Base-by-base conservation (phyloP, 2,329 filamentous ascomycete species). In the Aspergillus texensis region DNA sequence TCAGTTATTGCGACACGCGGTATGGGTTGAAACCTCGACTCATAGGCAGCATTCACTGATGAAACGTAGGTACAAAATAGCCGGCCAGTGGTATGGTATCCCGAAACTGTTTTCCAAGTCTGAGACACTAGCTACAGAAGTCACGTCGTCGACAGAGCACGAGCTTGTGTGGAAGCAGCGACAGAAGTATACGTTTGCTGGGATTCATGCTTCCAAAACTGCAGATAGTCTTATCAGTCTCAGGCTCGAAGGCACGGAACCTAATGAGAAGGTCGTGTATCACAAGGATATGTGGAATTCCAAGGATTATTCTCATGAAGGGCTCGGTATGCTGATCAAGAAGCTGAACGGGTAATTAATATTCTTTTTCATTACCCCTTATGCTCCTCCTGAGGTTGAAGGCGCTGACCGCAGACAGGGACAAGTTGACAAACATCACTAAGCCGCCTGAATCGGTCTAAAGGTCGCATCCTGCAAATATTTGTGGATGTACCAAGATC, bases 1-100 rank as follows among this genome's bases (percentile, higher is more conserved):
- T 65, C 50, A 65, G 63, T 30, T 65, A 65, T 21, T 65, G 63
- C 39, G 63, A 65, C 19, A 65, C 63, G 16, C 61, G 63, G 56
- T 63, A 60, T 52, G 19, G 16, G 5, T 28, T 36, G n/a, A 11
- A 21, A 1, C 34, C 28, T 3, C 1, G 24, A 21, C 19, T 32
- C 8, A 0, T 19, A 32, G 14, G 1, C 11, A 28, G 2, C 2
- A 36, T 16, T 1, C 14, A 52, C 48, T 30, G 26, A 52, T 16
- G 3, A 9, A 11, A 0, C 19, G 14, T 50, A 62, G 61, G 9
- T 50, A 63, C 24, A 65, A 65, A 36, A 63, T 63, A 6, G 63
- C 63, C 5, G 63, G 63, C 19, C 63, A 65, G 32, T 65, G 63
- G 63, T 63, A 63, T 41, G 63, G 61, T 16, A 61, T 65, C 21